Evolutionary conservation across 2,329 filamentous ascomycete genomes (phyloP).

Genomic region (Colletotrichum godetiae): DNA sequence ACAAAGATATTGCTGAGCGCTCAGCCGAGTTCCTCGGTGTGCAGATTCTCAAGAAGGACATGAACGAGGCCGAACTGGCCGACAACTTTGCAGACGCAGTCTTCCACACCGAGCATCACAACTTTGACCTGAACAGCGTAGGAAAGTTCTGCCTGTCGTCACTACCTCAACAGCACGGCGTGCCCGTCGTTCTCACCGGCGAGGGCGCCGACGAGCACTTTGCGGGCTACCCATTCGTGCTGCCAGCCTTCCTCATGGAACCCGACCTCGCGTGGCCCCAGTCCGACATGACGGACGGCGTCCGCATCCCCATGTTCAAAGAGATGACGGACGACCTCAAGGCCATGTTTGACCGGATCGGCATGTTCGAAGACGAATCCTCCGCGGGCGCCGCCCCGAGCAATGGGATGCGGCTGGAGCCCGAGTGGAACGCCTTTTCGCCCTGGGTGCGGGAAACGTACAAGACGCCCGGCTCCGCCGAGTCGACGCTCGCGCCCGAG

Average conservation of each 20-base stretch:
- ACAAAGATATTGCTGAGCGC: constrained; percentile 43
- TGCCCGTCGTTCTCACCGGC: constrained; percentile 65
- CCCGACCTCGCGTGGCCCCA: constrained; percentile 52
- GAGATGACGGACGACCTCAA: constrained; percentile 26
- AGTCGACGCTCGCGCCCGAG: constrained; percentile 33
- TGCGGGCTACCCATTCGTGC: constrained; percentile 60
- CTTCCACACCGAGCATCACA: constrained; percentile 47
- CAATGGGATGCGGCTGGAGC: constrained; percentile 13
- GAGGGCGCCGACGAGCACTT: constrained; percentile 67
- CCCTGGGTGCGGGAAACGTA: constrained; percentile 33
- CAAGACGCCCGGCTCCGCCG: constrained; percentile 35
- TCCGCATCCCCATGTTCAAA: constrained; percentile 15
- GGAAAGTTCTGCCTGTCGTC: constrained; percentile 63
- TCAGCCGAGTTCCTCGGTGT: constrained; percentile 48
- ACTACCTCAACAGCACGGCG: constrained; percentile 55
- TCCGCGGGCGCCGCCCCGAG: background rate
- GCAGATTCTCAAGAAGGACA: constrained; percentile 39
- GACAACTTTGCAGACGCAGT: constrained; percentile 43
- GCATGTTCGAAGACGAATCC: constrained; percentile 33
- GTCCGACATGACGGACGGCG: constrained; percentile 29
- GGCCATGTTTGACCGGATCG: constrained; percentile 28
- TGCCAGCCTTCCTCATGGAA: constrained; percentile 60
- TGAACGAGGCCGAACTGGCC: constrained; percentile 45
- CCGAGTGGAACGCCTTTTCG: constrained; percentile 29
- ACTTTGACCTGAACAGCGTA: constrained; percentile 62